A percentile compares a stretch with the other conserved stretches of the same genome.
phyloP scores from a whole-genome alignment of 805 yeast genomes.

The Lipomyces orientalis region DNA sequence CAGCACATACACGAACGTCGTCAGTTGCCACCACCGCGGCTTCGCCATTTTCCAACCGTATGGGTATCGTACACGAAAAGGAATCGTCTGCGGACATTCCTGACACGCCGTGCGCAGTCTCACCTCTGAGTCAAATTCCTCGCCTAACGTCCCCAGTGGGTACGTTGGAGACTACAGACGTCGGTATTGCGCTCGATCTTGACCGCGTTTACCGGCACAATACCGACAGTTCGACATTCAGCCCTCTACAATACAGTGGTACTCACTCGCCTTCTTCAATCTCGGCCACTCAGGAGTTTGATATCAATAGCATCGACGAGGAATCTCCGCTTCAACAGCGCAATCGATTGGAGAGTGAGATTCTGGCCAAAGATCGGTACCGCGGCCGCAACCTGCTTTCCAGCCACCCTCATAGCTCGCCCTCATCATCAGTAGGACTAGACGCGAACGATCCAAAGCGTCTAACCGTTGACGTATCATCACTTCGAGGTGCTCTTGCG shows the following conservation, averaged over 20 bases:
- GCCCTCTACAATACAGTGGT: constrained; percentile 11
- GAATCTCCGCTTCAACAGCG: constrained; percentile 18
- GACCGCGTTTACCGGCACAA: constrained; percentile 16
- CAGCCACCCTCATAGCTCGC: constrained; percentile 8
- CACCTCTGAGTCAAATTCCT: not conserved
- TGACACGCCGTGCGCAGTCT: not conserved
- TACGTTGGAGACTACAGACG: constrained; percentile 29
- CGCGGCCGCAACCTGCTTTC: constrained; percentile 17
- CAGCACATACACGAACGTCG: not conserved
- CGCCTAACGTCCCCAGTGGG: constrained; percentile 26
- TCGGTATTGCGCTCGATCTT: constrained; percentile 24
- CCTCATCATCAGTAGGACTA: constrained; percentile 13
- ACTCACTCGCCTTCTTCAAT: constrained; percentile 10
- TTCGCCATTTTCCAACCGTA: not conserved
- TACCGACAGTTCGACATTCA: not conserved
- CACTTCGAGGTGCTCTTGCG: constrained; percentile 24
- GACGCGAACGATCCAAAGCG: constrained; percentile 29
- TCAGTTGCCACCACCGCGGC: not conserved
- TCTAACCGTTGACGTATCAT: constrained; percentile 25
- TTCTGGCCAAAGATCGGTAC: constrained; percentile 24
- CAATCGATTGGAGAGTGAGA: constrained; percentile 10
- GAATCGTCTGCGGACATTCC: not conserved
- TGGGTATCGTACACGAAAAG: not conserved
- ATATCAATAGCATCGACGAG: constrained; percentile 17
- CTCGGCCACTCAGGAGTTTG: constrained; percentile 1